A percentile compares a stretch with the other conserved stretches of the same genome.
Evolutionary conservation across 768 basidiomycete genomes (phyloP).

Genomic region (Boletus edulis): DNA sequence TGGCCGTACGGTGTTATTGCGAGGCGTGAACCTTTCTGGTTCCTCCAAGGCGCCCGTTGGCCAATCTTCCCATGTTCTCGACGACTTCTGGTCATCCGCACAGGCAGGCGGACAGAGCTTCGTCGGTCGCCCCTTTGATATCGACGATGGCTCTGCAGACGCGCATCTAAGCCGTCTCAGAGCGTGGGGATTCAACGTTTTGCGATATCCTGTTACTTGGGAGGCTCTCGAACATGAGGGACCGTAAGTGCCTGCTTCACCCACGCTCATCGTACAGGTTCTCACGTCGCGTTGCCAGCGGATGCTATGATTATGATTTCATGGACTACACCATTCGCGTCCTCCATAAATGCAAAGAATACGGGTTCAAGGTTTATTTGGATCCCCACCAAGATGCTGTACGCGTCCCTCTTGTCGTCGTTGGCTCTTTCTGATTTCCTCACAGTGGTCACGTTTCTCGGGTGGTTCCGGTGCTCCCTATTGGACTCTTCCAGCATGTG

Average conservation of each 20-base stretch:
- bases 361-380: conserved; percentile 89
- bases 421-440: neutral
- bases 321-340: conserved; percentile 90
- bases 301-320: conserved; percentile 85
- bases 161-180: conserved; percentile 80
- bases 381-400: conserved; percentile 97
- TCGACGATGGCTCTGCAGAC: conserved; percentile 85
- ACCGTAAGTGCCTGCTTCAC: conserved; percentile 64
- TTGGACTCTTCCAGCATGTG: conserved; percentile 91
- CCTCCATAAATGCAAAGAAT: conserved; percentile 86
- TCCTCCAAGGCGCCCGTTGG: conserved; percentile 81
- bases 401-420: conserved; percentile 31
- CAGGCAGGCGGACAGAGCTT: conserved; percentile 71
- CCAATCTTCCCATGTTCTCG: conserved; percentile 62
- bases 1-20: conserved; percentile 76
- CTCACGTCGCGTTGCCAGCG: conserved; percentile 43
- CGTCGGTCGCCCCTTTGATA: conserved; percentile 70
- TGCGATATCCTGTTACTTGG: conserved; percentile 88
- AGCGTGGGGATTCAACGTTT: conserved; percentile 92
- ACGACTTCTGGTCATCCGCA: conserved; percentile 81
- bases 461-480: conserved; percentile 94
- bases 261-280: neutral
- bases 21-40: conserved; percentile 94
- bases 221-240: conserved; percentile 92
- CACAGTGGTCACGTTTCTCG: conserved; percentile 91